phyloP scores from a whole-genome alignment of 345 rosid species.

The Citrus reticulata region DNA sequence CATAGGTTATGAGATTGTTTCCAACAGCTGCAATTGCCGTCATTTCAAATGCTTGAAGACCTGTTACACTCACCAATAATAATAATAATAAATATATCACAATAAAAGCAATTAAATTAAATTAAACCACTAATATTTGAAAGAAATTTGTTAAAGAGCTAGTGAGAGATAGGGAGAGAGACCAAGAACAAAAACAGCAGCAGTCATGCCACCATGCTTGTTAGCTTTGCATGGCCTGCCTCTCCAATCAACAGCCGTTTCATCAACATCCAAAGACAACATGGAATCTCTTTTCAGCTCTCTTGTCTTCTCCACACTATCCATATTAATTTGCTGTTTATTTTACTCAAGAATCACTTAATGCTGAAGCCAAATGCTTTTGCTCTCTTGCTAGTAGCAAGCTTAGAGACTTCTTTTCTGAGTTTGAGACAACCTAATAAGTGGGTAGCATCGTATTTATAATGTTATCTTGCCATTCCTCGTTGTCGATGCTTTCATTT shows the following conservation, averaged over 20 bases:
- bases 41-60: constrained; percentile 65
- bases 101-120: too few relatives aligned
- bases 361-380: constrained; percentile 4
- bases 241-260: constrained; percentile 53
- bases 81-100: background rate
- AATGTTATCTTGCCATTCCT: constrained; percentile 16
- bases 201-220: constrained; percentile 69
- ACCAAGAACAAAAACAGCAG: constrained; percentile 76
- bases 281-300: constrained; percentile 20
- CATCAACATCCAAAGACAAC: constrained; percentile 23
- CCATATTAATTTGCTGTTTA: background rate
- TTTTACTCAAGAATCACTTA: background rate
- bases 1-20: constrained; percentile 76
- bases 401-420: background rate
- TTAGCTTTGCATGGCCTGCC: constrained; percentile 50
- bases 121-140: too few relatives aligned
- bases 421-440: constrained; percentile 13
- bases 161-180: constrained; percentile 4
- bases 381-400: background rate
- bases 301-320: constrained; percentile 31
- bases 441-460: constrained; percentile 19
- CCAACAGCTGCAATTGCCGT: constrained; percentile 80
- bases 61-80: constrained; percentile 16
- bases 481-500: constrained; percentile 10
- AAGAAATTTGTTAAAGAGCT: too few relatives aligned